phyloP scores from a whole-genome alignment of 2,329 filamentous ascomycete species.

The Beauveria sp. region DNA sequence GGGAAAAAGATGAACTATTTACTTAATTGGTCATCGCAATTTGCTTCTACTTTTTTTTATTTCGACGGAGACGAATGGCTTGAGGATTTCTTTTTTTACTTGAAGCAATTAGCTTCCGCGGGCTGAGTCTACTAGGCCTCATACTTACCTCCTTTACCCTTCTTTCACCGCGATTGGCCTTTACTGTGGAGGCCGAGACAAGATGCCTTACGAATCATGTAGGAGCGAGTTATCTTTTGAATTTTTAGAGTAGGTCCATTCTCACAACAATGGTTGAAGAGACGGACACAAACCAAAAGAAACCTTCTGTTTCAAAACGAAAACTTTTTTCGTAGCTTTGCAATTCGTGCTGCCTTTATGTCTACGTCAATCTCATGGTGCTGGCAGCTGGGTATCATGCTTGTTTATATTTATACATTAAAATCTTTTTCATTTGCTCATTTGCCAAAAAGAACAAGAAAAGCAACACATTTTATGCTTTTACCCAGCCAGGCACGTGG shows the following conservation, averaged over 20 bases:
- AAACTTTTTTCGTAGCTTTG: not conserved
- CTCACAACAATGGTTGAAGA: not conserved
- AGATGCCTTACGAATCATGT: constrained; percentile 10
- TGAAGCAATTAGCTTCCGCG: not conserved
- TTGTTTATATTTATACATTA: not conserved
- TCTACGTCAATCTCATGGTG: not conserved
- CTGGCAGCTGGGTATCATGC: constrained; percentile 2
- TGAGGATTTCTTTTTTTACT: not conserved
- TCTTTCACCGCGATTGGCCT: not conserved
- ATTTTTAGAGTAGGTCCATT: not conserved
- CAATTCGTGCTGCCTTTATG: not conserved
- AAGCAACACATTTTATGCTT: constrained; percentile 18
- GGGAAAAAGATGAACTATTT: constrained; percentile 1
- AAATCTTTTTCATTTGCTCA: not conserved
- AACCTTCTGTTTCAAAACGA: not conserved
- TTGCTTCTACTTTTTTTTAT: constrained; percentile 10
- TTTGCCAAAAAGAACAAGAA: no score
- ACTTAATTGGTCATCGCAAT: not conserved
- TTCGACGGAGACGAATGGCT: constrained; percentile 4
- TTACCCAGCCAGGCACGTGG: constrained; percentile 71
- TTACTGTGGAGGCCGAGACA: not conserved
- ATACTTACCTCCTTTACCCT: not conserved
- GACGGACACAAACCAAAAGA: not conserved
- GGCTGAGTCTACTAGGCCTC: not conserved
- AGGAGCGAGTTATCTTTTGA: constrained; percentile 1